Evolutionary conservation across 2,329 filamentous ascomycete species (phyloP), one percentile per base, ranked within the genome.

Genomic region (Colletotrichum gloeosporioides): DNA sequence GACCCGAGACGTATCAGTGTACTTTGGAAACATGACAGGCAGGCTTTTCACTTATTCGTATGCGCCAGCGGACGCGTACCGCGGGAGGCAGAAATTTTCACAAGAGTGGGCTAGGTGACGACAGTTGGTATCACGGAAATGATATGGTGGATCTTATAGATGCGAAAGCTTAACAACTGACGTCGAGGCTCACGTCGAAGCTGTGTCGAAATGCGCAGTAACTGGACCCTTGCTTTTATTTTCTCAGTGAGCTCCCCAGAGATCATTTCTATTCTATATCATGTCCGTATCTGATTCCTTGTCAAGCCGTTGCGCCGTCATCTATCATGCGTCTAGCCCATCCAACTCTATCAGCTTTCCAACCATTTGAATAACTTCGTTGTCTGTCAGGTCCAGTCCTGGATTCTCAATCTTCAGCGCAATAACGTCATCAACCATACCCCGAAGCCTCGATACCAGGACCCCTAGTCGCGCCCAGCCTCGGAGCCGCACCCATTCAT

Each of bases 381-480:
- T 90, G 61, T 89, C 86, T 73, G 86, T 86, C 44, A 93, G 82
- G 62, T 92, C 91, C 73, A 90, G 82, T 15, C 89, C 89, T 0
- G 95, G 95, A 78, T 95, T 92, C 82, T 96, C 95, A 65, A 98
- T 92, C 85, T 96, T 96, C 78, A 90, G 89, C 73, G 94, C 94
- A 81, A 99, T 91, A 77, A 98, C 89, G 78, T 93, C 92, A 86
- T 99, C 97, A 70, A 99, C 89, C 93, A 99, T 95, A 73, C 93
- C 92, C 78, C 97, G 90, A 79, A 99, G 85, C 77, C 96, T 89
- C 62, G 94, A 95, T 4, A 98, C 94, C 79, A 99, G 85, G 15
- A 99, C 96, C 34, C 96, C 97, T 78, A 99, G 97, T 63, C 97
- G 91, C 2, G 97, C 96, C 97, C 97, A 99, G 1, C 97, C 97